These are phyloP conservation scores for Raphanus hybrid DNA, from an alignment of 441 rosid species.

Conservation along the genomic window DNA sequence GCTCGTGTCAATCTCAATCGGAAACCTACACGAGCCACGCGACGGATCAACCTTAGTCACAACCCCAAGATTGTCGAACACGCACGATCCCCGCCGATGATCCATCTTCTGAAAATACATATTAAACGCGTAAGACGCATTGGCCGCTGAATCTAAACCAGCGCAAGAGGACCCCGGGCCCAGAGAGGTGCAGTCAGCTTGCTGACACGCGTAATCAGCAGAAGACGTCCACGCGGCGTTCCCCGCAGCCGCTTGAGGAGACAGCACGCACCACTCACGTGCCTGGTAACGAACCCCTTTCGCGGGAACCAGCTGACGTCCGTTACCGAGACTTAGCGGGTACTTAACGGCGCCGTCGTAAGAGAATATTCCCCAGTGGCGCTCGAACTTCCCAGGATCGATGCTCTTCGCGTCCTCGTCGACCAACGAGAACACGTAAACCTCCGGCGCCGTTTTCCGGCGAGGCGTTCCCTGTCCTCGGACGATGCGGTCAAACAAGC, in stretches of 20 bases:
- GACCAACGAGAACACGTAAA: background rate
- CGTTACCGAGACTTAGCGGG: background rate
- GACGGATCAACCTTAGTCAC: conserved; percentile 70
- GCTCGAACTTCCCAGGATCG: background rate
- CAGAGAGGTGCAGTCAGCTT: conserved; percentile 79
- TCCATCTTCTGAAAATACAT: conserved; percentile 74
- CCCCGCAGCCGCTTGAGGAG: background rate
- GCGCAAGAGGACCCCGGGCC: conserved; percentile 78
- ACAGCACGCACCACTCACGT: too few relatives aligned
- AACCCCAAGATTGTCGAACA: conserved; percentile 49
- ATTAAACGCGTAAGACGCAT: conserved; percentile 88
- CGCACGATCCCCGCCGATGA: conserved; percentile 60
- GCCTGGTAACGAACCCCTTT: too few relatives aligned
- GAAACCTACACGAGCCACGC: conserved; percentile 55
- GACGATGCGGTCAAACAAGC: background rate
- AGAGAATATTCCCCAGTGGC: background rate
- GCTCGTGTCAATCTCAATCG: conserved; percentile 65
- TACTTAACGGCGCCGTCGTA: background rate
- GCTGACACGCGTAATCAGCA: conserved; percentile 65
- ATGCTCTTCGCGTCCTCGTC: background rate
- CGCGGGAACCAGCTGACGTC: too few relatives aligned
- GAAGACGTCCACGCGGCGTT: conserved; percentile 42
- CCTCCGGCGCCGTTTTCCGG: background rate
- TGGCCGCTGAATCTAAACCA: conserved; percentile 50
- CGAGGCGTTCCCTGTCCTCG: background rate